Evolutionary conservation across 139 green algal species (phyloP).

Genomic region (Chlamydomonas schloesseri): DNA sequence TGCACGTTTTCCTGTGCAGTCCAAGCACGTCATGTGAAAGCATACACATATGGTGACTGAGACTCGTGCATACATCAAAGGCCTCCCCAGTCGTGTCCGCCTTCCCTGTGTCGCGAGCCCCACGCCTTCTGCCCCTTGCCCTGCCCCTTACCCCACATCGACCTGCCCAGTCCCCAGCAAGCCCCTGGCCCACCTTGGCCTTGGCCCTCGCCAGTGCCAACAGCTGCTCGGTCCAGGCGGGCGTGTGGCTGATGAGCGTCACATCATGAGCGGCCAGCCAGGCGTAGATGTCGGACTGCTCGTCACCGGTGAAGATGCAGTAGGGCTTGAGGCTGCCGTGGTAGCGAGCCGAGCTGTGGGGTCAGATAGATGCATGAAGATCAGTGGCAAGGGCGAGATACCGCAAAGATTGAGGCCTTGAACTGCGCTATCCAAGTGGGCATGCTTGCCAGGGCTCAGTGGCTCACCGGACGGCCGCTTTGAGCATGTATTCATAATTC

Average conservation of each 20-base stretch:
- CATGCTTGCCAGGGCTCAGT: too few relatives aligned
- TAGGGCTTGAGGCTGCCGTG: slow-evolving; percentile 17
- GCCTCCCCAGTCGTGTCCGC: neutral
- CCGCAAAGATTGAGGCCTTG: too few relatives aligned
- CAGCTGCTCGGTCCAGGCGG: slow-evolving; percentile 30
- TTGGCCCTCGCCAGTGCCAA: neutral
- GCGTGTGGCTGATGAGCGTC: slow-evolving; percentile 35
- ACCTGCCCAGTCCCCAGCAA: too few relatives aligned
- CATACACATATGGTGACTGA: neutral
- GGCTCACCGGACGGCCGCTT: slow-evolving; percentile 39
- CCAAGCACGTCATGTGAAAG: too few relatives aligned
- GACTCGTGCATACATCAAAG: neutral
- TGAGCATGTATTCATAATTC: slow-evolving; percentile 57
- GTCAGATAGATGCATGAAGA: too few relatives aligned
- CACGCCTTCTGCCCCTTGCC: too few relatives aligned
- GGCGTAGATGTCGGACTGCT: neutral
- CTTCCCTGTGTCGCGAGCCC: neutral
- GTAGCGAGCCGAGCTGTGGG: neutral
- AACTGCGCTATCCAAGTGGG: too few relatives aligned
- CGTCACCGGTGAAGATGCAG: slow-evolving; percentile 50
- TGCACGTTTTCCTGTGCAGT: slow-evolving; percentile 44
- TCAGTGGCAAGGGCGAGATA: too few relatives aligned
- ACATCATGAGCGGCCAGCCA: slow-evolving; percentile 25
- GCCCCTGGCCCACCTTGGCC: neutral
- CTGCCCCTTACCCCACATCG: neutral